Percentiles rank a stretch among this genome's conserved stretches.
Conservation (phyloP, 2,329 filamentous ascomycete species). For the Neopestalotiopsis rosae region DNA sequence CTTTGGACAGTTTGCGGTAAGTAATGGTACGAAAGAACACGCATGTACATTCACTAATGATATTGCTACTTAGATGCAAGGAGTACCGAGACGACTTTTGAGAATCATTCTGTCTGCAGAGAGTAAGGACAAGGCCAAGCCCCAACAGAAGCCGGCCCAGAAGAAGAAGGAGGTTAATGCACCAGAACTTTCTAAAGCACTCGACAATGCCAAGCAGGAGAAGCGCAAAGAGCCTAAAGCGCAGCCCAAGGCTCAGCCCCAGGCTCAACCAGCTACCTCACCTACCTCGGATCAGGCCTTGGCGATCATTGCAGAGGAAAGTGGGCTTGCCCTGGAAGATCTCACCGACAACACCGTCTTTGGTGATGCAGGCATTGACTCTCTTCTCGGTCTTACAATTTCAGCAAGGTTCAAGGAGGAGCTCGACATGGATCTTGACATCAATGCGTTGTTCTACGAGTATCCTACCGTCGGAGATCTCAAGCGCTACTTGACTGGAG, state of each 20-base stretch:
- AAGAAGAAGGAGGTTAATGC: not conserved
- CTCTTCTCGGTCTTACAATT: constrained; percentile 38
- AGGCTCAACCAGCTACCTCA: not conserved
- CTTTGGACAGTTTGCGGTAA: constrained; percentile 24
- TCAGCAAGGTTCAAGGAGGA: constrained; percentile 37
- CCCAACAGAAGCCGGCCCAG: not conserved
- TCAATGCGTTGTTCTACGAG: constrained; percentile 32
- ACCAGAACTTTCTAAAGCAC: not conserved
- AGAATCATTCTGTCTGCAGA: not conserved
- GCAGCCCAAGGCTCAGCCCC: not conserved
- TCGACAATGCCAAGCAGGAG: not conserved
- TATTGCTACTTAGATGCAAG: not conserved
- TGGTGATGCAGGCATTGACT: constrained; percentile 40
- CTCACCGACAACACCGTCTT: constrained; percentile 33
- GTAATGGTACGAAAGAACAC: constrained; percentile 20
- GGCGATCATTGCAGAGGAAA: constrained; percentile 36
- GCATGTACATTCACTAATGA: not conserved
- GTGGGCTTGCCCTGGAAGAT: constrained; percentile 26
- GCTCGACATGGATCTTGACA: constrained; percentile 34
- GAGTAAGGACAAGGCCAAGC: constrained; percentile 3
- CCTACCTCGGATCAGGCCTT: constrained; percentile 15
- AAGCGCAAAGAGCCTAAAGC: not conserved
- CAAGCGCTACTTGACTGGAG: constrained; percentile 20
- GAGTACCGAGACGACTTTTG: not conserved
- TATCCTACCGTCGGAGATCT: constrained; percentile 31